phyloP scores from a whole-genome alignment of 257 asterid species.

The Solanum paucissectum region DNA sequence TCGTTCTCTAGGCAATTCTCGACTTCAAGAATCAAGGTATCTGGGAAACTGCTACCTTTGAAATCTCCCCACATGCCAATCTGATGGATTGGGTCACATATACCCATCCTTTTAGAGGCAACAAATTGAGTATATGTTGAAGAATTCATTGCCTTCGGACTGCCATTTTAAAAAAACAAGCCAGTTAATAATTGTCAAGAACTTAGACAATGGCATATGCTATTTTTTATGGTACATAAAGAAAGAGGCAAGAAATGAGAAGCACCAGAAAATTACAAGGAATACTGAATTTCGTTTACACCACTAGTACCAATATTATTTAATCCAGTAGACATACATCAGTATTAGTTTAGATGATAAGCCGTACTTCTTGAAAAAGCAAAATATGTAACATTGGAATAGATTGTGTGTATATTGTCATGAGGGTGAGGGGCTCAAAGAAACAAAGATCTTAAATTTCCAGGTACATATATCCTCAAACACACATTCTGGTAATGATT shows the following conservation, averaged over 20 bases:
- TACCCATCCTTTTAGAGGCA: slow-evolving; percentile 69
- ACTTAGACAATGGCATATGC: not conserved
- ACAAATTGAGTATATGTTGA: slow-evolving; percentile 59
- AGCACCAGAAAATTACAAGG: not conserved
- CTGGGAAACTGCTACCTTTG: slow-evolving; percentile 37
- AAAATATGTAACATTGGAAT: not conserved
- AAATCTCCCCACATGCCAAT: slow-evolving; percentile 75
- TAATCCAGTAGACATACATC: not conserved
- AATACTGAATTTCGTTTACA: not conserved
- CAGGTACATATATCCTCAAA: not conserved
- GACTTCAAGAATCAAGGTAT: slow-evolving; percentile 34
- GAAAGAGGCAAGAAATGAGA: not conserved
- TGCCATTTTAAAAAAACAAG: slow-evolving; percentile 5
- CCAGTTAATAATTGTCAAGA: not conserved
- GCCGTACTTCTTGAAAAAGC: not conserved
- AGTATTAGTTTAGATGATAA: not conserved
- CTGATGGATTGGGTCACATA: slow-evolving; percentile 62
- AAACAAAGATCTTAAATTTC: not conserved
- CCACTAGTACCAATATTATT: not conserved
- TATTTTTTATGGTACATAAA: not conserved
- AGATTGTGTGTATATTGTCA: not conserved
- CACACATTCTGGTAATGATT: not conserved
- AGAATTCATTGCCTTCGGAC: slow-evolving; percentile 41
- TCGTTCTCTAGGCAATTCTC: slow-evolving; percentile 48
- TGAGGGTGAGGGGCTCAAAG: not conserved